A percentile compares a stretch with the other conserved stretches of the same genome.
These are phyloP conservation scores for Rhododendron williamsianum DNA, from an alignment of 148 eudicot species.

Conservation along the genomic window DNA sequence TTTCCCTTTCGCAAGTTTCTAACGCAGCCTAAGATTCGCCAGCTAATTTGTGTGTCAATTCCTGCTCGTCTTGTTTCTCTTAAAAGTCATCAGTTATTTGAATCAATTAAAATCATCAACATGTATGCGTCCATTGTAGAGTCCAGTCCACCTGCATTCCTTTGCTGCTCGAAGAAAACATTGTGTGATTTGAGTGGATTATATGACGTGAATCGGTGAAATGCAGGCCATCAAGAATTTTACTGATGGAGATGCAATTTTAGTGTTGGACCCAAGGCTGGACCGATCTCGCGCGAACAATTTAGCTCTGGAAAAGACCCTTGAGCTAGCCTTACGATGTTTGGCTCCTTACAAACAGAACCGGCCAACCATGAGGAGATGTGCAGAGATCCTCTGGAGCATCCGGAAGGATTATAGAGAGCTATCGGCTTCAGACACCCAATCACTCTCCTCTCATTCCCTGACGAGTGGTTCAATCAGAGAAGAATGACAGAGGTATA, in stretches of 20 bases:
- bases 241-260: conserved; percentile 54
- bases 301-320: conserved; percentile 53
- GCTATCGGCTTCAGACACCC: conserved; percentile 22
- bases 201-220: not conserved
- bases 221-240: conserved; percentile 75
- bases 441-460: conserved; percentile 23
- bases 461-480: conserved; percentile 21
- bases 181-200: not conserved
- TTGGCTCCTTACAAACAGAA: conserved; percentile 49
- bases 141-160: not conserved
- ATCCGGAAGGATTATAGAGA: conserved; percentile 69
- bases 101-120: not conserved
- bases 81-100: not conserved
- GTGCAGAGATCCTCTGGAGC: conserved; percentile 79
- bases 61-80: not conserved
- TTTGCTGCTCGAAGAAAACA: not conserved
- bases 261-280: conserved; percentile 63
- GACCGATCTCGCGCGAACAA: conserved; percentile 44
- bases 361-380: conserved; percentile 72
- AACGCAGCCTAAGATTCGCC: not conserved
- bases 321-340: conserved; percentile 63
- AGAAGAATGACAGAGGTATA: conserved; percentile 12
- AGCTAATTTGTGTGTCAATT: not conserved
- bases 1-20: not conserved
- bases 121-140: not conserved